Evolutionary conservation across 1,284 basidiomycete genomes (phyloP).

Genomic region (Lignosus rhinocerotis): DNA sequence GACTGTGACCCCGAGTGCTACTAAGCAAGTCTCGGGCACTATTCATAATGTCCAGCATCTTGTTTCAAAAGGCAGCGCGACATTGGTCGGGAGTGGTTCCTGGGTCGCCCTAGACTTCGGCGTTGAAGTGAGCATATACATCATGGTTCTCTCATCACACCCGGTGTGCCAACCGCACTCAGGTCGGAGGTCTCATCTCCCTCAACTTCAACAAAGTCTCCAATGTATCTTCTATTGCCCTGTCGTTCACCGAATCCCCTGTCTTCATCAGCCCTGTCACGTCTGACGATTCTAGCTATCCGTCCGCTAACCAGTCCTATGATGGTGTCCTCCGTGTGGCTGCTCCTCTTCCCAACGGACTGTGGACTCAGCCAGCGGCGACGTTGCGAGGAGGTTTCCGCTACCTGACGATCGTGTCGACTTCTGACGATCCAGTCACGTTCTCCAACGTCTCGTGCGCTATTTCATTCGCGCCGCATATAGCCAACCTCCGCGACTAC

Average conservation of each 20-base stretch:
- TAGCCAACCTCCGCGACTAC: conserved; percentile 51
- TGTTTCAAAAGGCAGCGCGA: conserved; percentile 32
- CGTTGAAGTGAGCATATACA: conserved; percentile 37
- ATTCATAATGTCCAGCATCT: conserved; percentile 37
- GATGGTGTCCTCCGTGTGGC: conserved; percentile 47
- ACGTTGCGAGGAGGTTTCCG: conserved; percentile 55
- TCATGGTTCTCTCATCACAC: background rate
- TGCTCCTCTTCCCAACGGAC: conserved; percentile 38
- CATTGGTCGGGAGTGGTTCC: conserved; percentile 38
- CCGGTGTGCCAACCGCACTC: background rate
- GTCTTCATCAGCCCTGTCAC: conserved; percentile 44
- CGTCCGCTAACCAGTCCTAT: conserved; percentile 38
- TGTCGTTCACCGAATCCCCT: conserved; percentile 52
- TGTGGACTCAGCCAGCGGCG: conserved; percentile 51
- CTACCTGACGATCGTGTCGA: conserved; percentile 53
- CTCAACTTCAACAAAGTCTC: conserved; percentile 37
- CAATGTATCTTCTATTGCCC: conserved; percentile 37
- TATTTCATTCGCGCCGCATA: conserved; percentile 59
- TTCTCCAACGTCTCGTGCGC: conserved; percentile 54
- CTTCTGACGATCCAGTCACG: conserved; percentile 34
- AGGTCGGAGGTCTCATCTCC: conserved; percentile 50
- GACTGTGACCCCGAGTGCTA: conserved; percentile 38
- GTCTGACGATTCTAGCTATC: conserved; percentile 46
- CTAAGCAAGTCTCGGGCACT: conserved; percentile 35
- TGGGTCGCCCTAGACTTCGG: conserved; percentile 50